phyloP scores from a whole-genome alignment of 768 basidiomycete species.

The Macrolepiota dolichaula region DNA sequence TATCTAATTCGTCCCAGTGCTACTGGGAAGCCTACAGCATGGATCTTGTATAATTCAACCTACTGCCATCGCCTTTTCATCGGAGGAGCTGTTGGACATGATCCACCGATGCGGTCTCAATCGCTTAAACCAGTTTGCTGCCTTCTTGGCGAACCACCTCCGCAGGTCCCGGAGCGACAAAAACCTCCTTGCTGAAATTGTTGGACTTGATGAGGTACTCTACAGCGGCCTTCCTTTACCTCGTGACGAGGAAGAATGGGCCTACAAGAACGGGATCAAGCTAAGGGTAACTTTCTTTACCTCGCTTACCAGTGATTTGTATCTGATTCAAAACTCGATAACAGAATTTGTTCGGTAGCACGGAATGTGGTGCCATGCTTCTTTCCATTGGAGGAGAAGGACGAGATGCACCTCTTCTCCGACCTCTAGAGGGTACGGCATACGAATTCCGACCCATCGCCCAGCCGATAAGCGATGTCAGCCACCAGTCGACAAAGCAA shows the following conservation, averaged over 20 bases:
- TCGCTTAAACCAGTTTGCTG: constrained; percentile 71
- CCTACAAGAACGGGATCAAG: constrained; percentile 57
- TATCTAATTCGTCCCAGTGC: constrained; percentile 41
- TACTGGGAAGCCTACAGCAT: constrained; percentile 68
- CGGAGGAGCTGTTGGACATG: constrained; percentile 72
- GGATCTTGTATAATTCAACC: constrained; percentile 74
- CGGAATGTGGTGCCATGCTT: constrained; percentile 74
- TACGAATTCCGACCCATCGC: constrained; percentile 67
- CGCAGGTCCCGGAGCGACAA: constrained; percentile 55
- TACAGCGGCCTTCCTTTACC: constrained; percentile 64
- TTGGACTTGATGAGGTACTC: constrained; percentile 57
- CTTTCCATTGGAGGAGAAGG: constrained; percentile 51
- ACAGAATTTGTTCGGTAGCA: constrained; percentile 78
- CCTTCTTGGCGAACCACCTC: constrained; percentile 67
- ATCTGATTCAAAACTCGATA: not conserved
- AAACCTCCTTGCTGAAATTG: constrained; percentile 55
- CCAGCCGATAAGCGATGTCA: constrained; percentile 31
- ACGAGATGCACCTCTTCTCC: constrained; percentile 47
- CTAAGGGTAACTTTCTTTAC: constrained; percentile 44
- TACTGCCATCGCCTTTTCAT: constrained; percentile 58
- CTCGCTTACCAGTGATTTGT: not conserved
- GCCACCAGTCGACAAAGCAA: constrained; percentile 50
- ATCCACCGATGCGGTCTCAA: constrained; percentile 64
- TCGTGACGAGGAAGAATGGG: constrained; percentile 70
- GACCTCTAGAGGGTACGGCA: constrained; percentile 52